Conservation (phyloP, 305 asterid species). For the Fraxinus xanthoxyloides region DNA sequence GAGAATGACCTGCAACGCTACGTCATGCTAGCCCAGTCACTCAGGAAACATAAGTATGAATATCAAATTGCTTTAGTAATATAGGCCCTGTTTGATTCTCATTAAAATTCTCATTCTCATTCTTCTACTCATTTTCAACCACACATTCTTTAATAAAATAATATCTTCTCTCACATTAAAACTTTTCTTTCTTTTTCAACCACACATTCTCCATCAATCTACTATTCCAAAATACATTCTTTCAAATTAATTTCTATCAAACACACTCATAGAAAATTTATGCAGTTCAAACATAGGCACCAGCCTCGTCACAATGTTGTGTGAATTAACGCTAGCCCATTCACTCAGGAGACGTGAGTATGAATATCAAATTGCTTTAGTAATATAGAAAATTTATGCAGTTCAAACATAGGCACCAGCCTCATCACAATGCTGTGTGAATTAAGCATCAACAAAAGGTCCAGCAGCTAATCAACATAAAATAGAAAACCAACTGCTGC, state of each 20-base stretch:
- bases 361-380: constrained; percentile 5
- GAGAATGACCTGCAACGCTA: neutral
- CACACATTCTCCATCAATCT: too few species aligned
- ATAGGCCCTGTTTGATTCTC: too few species aligned
- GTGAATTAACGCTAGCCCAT: constrained; percentile 17
- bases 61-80: constrained; percentile 2
- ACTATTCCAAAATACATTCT: too few species aligned
- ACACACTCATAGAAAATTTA: neutral
- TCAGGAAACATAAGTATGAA: neutral
- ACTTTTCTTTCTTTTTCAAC: too few species aligned
- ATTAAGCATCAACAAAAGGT: constrained; percentile 13
- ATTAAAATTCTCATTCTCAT: too few species aligned
- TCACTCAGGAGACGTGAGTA: neutral
- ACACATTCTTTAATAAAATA: too few species aligned
- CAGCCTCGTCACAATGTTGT: neutral
- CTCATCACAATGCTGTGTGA: constrained; percentile 4
- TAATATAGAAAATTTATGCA: constrained; percentile 4
- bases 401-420: neutral
- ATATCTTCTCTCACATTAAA: too few species aligned
- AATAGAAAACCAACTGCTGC: neutral
- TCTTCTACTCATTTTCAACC: too few species aligned
- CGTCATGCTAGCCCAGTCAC: constrained; percentile 9
- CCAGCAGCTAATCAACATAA: constrained; percentile 5
- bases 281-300: neutral
- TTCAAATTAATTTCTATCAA: too few species aligned